Percentiles rank a stretch among this genome's conserved stretches.
These are phyloP conservation scores for Flaveria brownii DNA, from an alignment of 129 eudicot genomes.

Conservation along the genomic window DNA sequence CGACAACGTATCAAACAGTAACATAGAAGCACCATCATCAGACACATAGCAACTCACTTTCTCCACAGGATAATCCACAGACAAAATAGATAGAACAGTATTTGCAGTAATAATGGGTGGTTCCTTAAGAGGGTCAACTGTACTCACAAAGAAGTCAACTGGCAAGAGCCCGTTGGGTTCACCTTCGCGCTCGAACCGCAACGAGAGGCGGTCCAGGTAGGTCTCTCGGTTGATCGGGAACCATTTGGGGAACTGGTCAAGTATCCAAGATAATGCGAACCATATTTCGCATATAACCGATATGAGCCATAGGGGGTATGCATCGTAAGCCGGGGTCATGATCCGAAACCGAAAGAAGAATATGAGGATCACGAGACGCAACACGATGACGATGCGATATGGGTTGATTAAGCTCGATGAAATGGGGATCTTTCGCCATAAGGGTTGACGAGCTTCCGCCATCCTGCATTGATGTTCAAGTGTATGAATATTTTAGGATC, in stretches of 20 bases:
- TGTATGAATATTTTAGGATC: background rate
- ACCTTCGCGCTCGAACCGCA: slow-evolving; percentile 93
- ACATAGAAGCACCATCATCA: slow-evolving; percentile 99
- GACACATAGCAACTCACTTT: slow-evolving; percentile 94
- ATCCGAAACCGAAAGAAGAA: slow-evolving; percentile 91
- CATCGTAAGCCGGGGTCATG: slow-evolving; percentile 85
- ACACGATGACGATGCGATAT: slow-evolving; percentile 76
- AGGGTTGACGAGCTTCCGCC: slow-evolving; percentile 98
- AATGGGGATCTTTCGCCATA: slow-evolving; percentile 91
- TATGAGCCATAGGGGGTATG: slow-evolving; percentile 85
- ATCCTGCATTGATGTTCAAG: slow-evolving; percentile 45
- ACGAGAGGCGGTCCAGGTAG: slow-evolving; percentile 81
- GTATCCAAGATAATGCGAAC: slow-evolving; percentile 97
- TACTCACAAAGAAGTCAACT: slow-evolving; percentile 85
- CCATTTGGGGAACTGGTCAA: slow-evolving; percentile 98
- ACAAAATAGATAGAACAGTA: slow-evolving; percentile 80
- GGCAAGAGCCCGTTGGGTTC: slow-evolving; percentile 72
- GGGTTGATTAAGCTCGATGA: slow-evolving; percentile 87
- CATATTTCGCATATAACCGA: slow-evolving; percentile 95
- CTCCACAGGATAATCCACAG: slow-evolving; percentile 90
- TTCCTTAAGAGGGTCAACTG: slow-evolving; percentile 95
- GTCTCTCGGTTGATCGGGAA: slow-evolving; percentile 91
- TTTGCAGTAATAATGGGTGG: slow-evolving; percentile 99
- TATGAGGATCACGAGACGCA: slow-evolving; percentile 67
- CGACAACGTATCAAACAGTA: slow-evolving; percentile 77